Evolutionary conservation across 179 eudicot species (phyloP), one percentile per base, ranked within the genome.

Genomic region (Spergularia azorica): DNA sequence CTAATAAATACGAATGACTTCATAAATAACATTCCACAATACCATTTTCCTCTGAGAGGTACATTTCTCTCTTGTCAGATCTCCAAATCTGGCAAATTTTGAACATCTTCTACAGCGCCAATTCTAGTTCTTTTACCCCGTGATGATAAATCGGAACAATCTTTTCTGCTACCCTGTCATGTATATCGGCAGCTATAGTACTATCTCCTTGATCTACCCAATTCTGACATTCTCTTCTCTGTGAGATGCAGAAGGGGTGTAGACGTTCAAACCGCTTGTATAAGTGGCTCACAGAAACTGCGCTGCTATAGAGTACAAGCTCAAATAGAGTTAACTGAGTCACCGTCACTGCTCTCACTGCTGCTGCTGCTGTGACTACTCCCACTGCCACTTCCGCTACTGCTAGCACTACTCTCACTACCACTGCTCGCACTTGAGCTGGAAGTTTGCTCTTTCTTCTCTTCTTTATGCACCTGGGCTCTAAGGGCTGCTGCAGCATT

Each of bases 401-500:
- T 88, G 75, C 91, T 86, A 2, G 80, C 87, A 54, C 97, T 89
- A 64, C 90, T 90, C 52, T 76, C 92, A 52, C 94, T 92, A 51
- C 87, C 90, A 61, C 96, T 89, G 83, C 94, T 89, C 13, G 81
- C 81, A 67, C 97, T 90, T 5, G 94, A 89, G 82, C 98, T 90
- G 4, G 97, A 92, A 32, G 83, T 85, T 72, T 72, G 90, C 74
- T 77, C 82, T 10, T 76, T 82, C 73, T 83, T 79, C 68, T 66
- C 94, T 75, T 80, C 88, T 20, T 90, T 92, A 79, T 90, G 86
- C 59, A 87, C 89, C 80, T 90, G 98, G 26, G 90, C 97, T 82
- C 92, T 82, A 5, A 91, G 97, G 18, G 88, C 97, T 79, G 90
- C 97, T 10, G 97, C 97, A 32, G 98, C 97, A 83, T 84, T 93